Percentiles rank a stretch among this genome's conserved stretches.
Conservation (phyloP, 768 basidiomycete genomes). For the Mycena venus region DNA sequence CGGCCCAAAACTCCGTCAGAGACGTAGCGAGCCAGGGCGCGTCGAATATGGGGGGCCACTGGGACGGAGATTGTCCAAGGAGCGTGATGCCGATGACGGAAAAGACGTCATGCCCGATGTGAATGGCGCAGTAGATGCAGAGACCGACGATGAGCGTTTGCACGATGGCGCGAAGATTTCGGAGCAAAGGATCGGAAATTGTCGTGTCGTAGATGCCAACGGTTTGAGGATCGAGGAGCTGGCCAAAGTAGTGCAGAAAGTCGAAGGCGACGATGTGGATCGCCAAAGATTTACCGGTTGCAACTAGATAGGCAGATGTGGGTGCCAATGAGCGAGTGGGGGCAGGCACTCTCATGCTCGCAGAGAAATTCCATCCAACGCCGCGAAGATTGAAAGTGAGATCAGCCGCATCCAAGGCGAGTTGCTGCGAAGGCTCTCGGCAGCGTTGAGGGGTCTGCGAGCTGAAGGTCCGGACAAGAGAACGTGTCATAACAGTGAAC, state of each 20-base stretch:
- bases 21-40: slow-evolving; percentile 70
- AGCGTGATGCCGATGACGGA: slow-evolving; percentile 60
- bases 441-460: slow-evolving; percentile 27
- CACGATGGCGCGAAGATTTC: slow-evolving; percentile 58
- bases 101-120: slow-evolving; percentile 54
- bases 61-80: slow-evolving; percentile 60
- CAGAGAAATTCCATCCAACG: slow-evolving; percentile 72
- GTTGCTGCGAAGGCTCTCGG: slow-evolving; percentile 6
- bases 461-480: slow-evolving; percentile 22
- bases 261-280: slow-evolving; percentile 58
- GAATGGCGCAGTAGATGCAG: slow-evolving; percentile 59
- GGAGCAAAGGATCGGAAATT: slow-evolving; percentile 46
- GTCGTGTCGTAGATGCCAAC: slow-evolving; percentile 58
- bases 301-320: slow-evolving; percentile 50
- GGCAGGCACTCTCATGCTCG: slow-evolving; percentile 53
- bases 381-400: slow-evolving; percentile 68
- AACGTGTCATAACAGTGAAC: slow-evolving; percentile 22
- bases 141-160: slow-evolving; percentile 60
- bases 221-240: slow-evolving; percentile 59
- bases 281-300: slow-evolving; percentile 49
- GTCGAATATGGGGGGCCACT: slow-evolving; percentile 77
- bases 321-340: slow-evolving; percentile 58
- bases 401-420: slow-evolving; percentile 60
- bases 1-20: slow-evolving; percentile 72
- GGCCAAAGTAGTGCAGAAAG: slow-evolving; percentile 57